Conservation (phyloP, 495 filamentous ascomycete genomes). For the Acidomyces sp. region DNA sequence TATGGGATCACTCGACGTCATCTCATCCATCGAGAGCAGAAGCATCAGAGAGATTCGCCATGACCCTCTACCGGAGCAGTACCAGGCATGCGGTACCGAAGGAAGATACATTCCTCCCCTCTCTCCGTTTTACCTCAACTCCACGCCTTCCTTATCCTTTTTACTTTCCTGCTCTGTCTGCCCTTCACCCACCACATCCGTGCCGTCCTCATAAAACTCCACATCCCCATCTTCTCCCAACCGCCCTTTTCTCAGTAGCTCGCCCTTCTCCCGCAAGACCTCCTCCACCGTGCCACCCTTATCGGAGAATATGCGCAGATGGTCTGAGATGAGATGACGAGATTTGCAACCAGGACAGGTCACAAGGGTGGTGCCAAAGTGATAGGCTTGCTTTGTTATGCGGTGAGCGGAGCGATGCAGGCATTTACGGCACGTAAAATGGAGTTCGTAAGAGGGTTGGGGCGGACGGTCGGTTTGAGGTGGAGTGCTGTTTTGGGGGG, state of each 20-base stretch:
- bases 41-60: too few species aligned
- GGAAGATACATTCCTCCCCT: too few species aligned
- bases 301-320: conserved; percentile 68
- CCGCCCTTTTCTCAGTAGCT: conserved; percentile 47
- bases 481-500: too few species aligned
- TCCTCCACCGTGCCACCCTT: conserved; percentile 56
- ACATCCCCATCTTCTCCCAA: conserved; percentile 34
- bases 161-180: too few species aligned
- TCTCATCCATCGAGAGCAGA: too few species aligned
- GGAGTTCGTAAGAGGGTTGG: conserved; percentile 69
- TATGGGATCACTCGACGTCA: too few species aligned
- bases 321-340: conserved; percentile 83
- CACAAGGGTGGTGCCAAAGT: conserved; percentile 75
- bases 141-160: too few species aligned
- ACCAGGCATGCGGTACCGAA: too few species aligned
- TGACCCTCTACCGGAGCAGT: too few species aligned
- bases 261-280: conserved; percentile 50
- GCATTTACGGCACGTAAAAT: conserved; percentile 84
- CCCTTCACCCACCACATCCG: too few species aligned
- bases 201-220: conserved; percentile 36
- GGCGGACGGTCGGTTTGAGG: too few species aligned
- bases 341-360: conserved; percentile 72
- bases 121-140: too few species aligned
- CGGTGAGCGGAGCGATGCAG: conserved; percentile 55
- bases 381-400: conserved; percentile 86